A percentile compares a stretch with the other conserved stretches of the same genome.
phyloP scores from a whole-genome alignment of 768 basidiomycete species.

The Tubosaeta sp. region DNA sequence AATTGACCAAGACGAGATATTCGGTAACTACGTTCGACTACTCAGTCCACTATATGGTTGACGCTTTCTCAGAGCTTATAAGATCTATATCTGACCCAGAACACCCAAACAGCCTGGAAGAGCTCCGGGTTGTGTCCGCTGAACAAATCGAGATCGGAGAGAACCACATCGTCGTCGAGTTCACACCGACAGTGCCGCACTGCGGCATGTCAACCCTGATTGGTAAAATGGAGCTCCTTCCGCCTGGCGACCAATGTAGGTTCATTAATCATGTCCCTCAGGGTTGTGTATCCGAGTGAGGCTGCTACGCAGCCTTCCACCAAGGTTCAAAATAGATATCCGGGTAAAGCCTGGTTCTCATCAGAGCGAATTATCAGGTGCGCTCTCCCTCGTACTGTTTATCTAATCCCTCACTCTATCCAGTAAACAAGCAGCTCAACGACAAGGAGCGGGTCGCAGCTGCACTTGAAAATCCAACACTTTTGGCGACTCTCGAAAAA shows the following conservation, averaged over 20 bases:
- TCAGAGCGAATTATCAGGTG: constrained; percentile 88
- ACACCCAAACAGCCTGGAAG: constrained; percentile 90
- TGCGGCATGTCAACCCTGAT: constrained; percentile 98
- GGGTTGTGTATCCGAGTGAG: constrained; percentile 96
- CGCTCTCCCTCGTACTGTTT: constrained; percentile 15
- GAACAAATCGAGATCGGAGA: constrained; percentile 66
- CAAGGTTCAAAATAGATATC: constrained; percentile 93
- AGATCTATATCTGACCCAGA: constrained; percentile 93
- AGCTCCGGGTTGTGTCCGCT: constrained; percentile 90
- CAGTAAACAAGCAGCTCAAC: constrained; percentile 98
- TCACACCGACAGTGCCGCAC: constrained; percentile 96
- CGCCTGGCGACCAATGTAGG: neutral
- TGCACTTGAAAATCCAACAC: constrained; percentile 85
- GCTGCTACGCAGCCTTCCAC: constrained; percentile 82
- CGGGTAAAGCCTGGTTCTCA: constrained; percentile 91
- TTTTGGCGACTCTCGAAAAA: constrained; percentile 85
- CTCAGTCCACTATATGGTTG: neutral
- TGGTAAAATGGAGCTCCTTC: constrained; percentile 41
- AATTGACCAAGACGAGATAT: constrained; percentile 92
- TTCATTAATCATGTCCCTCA: neutral
- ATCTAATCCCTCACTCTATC: neutral
- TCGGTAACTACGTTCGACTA: constrained; percentile 48
- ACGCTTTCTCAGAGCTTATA: constrained; percentile 66
- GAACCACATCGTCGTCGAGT: constrained; percentile 82
- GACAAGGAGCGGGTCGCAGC: constrained; percentile 99